Evolutionary conservation across 1,284 basidiomycete genomes (phyloP).

Genomic region (Malassezia dermatis): DNA sequence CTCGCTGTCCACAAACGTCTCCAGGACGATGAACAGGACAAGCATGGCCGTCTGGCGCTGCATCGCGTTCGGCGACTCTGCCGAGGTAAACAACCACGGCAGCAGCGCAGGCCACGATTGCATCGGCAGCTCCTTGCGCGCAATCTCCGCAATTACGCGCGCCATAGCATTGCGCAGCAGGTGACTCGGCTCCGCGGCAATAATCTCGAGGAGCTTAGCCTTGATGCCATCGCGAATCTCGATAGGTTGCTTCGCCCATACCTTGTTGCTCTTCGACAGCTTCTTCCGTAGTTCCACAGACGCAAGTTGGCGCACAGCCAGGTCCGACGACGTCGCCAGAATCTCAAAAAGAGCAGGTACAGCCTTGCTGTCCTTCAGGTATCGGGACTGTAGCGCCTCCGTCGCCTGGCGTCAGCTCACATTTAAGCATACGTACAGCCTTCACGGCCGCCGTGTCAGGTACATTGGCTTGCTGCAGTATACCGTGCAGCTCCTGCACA

Average conservation of each 20-base stretch:
- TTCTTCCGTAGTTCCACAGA: slow-evolving; percentile 97
- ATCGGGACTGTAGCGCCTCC: slow-evolving; percentile 56
- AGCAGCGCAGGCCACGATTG: slow-evolving; percentile 79
- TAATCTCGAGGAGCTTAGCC: slow-evolving; percentile 65
- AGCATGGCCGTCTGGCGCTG: slow-evolving; percentile 86
- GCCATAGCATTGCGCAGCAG: slow-evolving; percentile 68
- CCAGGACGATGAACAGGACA: slow-evolving; percentile 82
- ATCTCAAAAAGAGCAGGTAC: slow-evolving; percentile 85
- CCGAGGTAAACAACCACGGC: slow-evolving; percentile 74
- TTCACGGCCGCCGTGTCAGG: slow-evolving; percentile 45
- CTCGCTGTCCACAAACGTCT: slow-evolving; percentile 67
- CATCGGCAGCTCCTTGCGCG: slow-evolving; percentile 71
- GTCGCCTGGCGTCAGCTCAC: slow-evolving; percentile 61
- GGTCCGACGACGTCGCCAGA: slow-evolving; percentile 70
- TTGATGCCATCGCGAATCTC: slow-evolving; percentile 75
- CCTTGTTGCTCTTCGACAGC: slow-evolving; percentile 64
- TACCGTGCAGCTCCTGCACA: slow-evolving; percentile 41
- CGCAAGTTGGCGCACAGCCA: slow-evolving; percentile 78
- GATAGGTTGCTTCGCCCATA: slow-evolving; percentile 69
- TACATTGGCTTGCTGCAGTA: slow-evolving; percentile 44
- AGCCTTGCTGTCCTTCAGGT: slow-evolving; percentile 77
- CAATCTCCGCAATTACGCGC: slow-evolving; percentile 85
- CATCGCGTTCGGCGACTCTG: slow-evolving; percentile 58
- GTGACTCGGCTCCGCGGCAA: slow-evolving; percentile 69
- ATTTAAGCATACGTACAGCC: slow-evolving; percentile 20